Conservation (phyloP, 2,329 filamentous ascomycete genomes). For the Penicillium sp. region DNA sequence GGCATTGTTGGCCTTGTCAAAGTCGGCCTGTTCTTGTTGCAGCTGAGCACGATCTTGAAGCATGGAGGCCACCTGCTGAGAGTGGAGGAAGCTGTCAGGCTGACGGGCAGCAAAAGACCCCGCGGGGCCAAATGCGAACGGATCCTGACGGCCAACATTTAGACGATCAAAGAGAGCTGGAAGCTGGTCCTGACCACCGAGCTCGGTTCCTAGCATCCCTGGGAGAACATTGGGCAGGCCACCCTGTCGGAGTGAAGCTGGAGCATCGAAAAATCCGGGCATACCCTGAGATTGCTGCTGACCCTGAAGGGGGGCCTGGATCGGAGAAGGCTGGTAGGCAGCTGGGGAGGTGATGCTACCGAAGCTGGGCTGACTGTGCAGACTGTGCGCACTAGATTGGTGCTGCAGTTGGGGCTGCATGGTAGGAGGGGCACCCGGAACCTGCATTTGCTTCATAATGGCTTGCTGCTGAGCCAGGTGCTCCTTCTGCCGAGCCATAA, state of each 20-base stretch:
- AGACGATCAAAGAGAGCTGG: slow-evolving; percentile 60
- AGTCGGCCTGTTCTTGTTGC: slow-evolving; percentile 56
- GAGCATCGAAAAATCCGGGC: slow-evolving; percentile 64
- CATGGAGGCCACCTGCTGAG: slow-evolving; percentile 55
- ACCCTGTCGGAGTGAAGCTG: slow-evolving; percentile 39
- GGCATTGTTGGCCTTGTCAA: slow-evolving; percentile 40
- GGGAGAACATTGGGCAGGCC: slow-evolving; percentile 32
- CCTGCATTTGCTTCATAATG: slow-evolving; percentile 64
- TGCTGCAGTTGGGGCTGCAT: slow-evolving; percentile 69
- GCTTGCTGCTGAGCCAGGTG: slow-evolving; percentile 83
- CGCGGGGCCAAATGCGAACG: slow-evolving; percentile 44
- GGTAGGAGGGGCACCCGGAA: slow-evolving; percentile 50
- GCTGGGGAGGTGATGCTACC: slow-evolving; percentile 88
- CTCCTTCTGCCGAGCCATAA: slow-evolving; percentile 94
- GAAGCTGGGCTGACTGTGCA: slow-evolving; percentile 95
- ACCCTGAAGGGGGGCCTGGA: slow-evolving; percentile 53
- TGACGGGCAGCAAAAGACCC: slow-evolving; percentile 44
- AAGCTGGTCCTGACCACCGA: slow-evolving; percentile 67
- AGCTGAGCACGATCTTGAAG: slow-evolving; percentile 56
- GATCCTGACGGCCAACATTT: slow-evolving; percentile 49
- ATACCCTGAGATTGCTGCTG: slow-evolving; percentile 50
- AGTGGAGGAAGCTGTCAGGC: slow-evolving; percentile 42
- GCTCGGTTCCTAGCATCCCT: slow-evolving; percentile 41
- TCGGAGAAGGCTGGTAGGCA: slow-evolving; percentile 58
- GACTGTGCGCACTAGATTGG: slow-evolving; percentile 87